Evolutionary conservation across 495 filamentous ascomycete genomes (phyloP).

Genomic region (Neurospora sp.): DNA sequence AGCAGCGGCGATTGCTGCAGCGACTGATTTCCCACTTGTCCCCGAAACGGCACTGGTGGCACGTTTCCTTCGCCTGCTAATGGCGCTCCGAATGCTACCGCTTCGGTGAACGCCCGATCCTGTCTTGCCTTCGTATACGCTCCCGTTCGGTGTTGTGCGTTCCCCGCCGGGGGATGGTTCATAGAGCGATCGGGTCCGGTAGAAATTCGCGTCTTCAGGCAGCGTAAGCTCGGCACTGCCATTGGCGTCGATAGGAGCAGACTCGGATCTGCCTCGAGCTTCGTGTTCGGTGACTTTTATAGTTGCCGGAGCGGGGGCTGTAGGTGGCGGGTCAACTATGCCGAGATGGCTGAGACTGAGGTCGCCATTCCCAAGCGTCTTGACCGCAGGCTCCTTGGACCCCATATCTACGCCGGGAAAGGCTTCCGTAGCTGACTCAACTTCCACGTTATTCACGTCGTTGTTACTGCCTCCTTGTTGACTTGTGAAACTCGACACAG

Average conservation of each 20-base stretch:
- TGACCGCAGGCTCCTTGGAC: slow-evolving; percentile 65
- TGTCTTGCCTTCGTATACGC: slow-evolving; percentile 57
- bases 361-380: slow-evolving; percentile 83
- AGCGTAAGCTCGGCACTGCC: slow-evolving; percentile 11
- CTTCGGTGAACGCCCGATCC: slow-evolving; percentile 49
- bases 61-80: slow-evolving; percentile 60
- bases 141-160: slow-evolving; percentile 54
- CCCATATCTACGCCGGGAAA: slow-evolving; percentile 29
- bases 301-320: slow-evolving; percentile 28
- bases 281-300: slow-evolving; percentile 37
- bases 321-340: slow-evolving; percentile 44
- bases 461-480: slow-evolving; percentile 10
- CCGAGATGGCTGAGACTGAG: slow-evolving; percentile 77
- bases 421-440: slow-evolving; percentile 31
- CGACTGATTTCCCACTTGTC: slow-evolving; percentile 44
- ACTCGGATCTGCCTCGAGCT: slow-evolving; percentile 30
- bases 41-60: slow-evolving; percentile 76
- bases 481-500: slow-evolving; percentile 16
- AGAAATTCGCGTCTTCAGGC: slow-evolving; percentile 20
- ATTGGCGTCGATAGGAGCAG: slow-evolving; percentile 29
- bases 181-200: slow-evolving; percentile 32
- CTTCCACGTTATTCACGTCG: slow-evolving; percentile 36
- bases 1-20: slow-evolving; percentile 55
- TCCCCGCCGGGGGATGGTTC: slow-evolving; percentile 41
- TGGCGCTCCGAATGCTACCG: slow-evolving; percentile 73